Evolutionary conservation across 225 moss, liverwort and hornwort genomes (phyloP).

Genomic region (Pleurozium schreberi): DNA sequence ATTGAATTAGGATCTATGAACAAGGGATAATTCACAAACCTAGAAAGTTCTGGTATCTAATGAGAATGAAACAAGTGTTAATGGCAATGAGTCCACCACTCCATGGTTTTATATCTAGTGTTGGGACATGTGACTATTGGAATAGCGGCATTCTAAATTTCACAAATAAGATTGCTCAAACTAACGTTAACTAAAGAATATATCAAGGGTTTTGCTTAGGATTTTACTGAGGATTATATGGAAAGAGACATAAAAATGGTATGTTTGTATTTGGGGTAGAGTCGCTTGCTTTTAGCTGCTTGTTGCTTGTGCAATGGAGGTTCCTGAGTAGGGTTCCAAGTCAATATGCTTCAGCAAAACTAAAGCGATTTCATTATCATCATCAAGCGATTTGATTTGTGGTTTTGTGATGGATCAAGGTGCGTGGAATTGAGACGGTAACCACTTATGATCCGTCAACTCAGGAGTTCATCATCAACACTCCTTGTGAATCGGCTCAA

Average conservation of each 20-base stretch:
- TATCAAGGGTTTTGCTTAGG: not conserved
- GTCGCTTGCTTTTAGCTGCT: not conserved
- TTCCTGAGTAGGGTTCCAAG: not conserved
- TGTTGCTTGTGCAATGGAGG: not conserved
- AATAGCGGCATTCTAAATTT: not conserved
- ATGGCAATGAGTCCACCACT: not conserved
- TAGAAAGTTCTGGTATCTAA: too few species aligned
- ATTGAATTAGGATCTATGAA: not conserved
- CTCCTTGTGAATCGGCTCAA: constrained; percentile 96
- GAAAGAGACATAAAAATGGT: not conserved
- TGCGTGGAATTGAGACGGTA: constrained; percentile 84
- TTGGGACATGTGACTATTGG: not conserved
- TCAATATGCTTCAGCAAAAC: too few species aligned
- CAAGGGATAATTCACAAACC: not conserved
- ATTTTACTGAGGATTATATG: not conserved
- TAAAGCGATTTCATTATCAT: too few species aligned
- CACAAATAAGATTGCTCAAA: not conserved
- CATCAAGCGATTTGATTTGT: too few species aligned
- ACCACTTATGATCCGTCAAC: constrained; percentile 66
- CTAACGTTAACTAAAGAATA: not conserved
- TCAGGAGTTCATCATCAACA: constrained; percentile 73
- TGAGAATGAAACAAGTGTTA: not conserved
- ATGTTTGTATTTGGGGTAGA: not conserved
- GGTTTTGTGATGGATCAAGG: constrained; percentile 26
- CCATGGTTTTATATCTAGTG: not conserved